Base-by-base conservation (phyloP, 164 flowering plant genomes). In the Aristolochia contorta region DNA sequence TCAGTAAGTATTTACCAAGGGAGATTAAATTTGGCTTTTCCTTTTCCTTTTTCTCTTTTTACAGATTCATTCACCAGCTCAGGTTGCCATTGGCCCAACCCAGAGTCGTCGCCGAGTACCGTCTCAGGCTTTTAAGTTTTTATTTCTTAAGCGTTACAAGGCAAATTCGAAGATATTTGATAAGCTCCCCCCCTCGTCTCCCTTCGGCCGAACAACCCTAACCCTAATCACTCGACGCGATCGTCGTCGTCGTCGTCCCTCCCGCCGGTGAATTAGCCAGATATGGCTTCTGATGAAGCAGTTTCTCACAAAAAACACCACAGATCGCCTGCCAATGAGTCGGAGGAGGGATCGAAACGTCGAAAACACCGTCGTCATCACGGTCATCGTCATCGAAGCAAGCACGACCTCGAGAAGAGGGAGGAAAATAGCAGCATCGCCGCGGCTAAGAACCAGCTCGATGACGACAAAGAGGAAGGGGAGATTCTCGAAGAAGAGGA, bases 381-480 rank as follows among this genome's bases (percentile, higher is more conserved):
- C 60, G 80, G 63, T 16, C 81, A 69, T 62, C 87, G 71, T 64
- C 82, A 77, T 22, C 89, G 81, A 64, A 77, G 68, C 56, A 88
- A 85, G 63, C 75, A 75, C 57, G 80, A 61, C 18, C 68, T 46
- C 25, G 73, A 65, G 7, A 56, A 68, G 49, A 27, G 45, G 1
- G 67, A 57, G 4, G 68, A 57, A 30, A 77, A 73, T 1, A 77
- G 67, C 18, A 45, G 59, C 46, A 56, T 53, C 22, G 24, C 55
- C 25, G 19, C 58, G 30, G 22, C 71, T n/a, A 54, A 47, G 19
- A 16, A 12, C n/a, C 32, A 61, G 16, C 62, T 59, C 6, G 59
- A 63, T 15, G 80, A 89, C 27, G 98, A 93, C 19, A 84, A 83
- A 74, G 98, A 93, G 69, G 98, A 93, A 73, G 98, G 98, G 0